These are phyloP conservation scores for Ceratocystiopsis sp. DNA, from an alignment of 2,329 filamentous ascomycete genomes.

Conservation along the genomic window DNA sequence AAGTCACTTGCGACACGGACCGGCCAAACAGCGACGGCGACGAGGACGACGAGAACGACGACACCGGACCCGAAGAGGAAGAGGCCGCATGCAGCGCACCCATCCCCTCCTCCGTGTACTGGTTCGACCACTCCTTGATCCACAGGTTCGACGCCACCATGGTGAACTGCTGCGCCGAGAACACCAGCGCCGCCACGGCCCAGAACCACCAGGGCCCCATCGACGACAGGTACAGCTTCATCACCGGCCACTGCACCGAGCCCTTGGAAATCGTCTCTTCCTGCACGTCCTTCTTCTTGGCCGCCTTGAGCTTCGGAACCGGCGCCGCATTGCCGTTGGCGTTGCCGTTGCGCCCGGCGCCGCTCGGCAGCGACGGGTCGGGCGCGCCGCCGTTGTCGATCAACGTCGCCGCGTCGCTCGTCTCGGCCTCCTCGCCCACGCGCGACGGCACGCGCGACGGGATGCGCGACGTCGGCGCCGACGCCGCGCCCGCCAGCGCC, in stretches of 20 bases:
- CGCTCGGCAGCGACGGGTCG: conserved; percentile 27
- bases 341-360: conserved; percentile 15
- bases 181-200: conserved; percentile 57
- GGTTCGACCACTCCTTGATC: conserved; percentile 91
- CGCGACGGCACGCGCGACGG: conserved; percentile 67
- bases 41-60: not conserved
- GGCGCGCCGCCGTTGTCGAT: conserved; percentile 33
- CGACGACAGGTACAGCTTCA: conserved; percentile 66
- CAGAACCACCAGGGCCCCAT: conserved; percentile 99
- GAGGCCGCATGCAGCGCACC: not conserved
- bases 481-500: conserved; percentile 50
- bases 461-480: conserved; percentile 43
- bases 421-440: conserved; percentile 45
- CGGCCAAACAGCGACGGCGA: conserved; percentile 1
- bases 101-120: conserved; percentile 41
- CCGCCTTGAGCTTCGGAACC: conserved; percentile 22
- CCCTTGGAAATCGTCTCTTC: conserved; percentile 70
- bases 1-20: conserved; percentile 4
- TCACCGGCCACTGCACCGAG: conserved; percentile 73
- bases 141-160: conserved; percentile 82
- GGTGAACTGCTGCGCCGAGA: conserved; percentile 67
- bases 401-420: conserved; percentile 34
- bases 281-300: conserved; percentile 35
- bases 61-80: not conserved
- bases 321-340: conserved; percentile 41